These are phyloP conservation scores for Pythium apleroticum DNA, from an alignment of 352 stramenopile genomes.

Conservation along the genomic window DNA sequence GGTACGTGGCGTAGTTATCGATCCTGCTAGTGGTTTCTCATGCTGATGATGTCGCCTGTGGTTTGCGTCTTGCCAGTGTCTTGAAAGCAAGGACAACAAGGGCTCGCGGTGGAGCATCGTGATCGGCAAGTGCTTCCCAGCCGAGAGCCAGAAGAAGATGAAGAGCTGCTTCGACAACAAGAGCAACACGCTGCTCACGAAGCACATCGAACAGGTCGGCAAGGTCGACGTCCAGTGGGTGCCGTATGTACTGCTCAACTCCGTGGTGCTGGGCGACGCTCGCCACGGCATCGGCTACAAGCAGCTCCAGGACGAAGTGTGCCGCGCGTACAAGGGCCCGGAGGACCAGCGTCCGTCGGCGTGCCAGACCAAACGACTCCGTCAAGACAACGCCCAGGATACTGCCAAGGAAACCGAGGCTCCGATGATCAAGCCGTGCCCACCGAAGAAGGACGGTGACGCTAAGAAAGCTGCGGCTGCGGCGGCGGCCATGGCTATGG, in stretches of 20 bases:
- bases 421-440: constrained; percentile 62
- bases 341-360: constrained; percentile 35
- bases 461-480: constrained; percentile 28
- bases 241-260: constrained; percentile 72
- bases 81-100: constrained; percentile 80
- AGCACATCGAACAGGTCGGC: constrained; percentile 53
- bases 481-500: constrained; percentile 21
- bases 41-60: neutral
- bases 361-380: constrained; percentile 68
- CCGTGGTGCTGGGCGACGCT: constrained; percentile 50
- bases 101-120: constrained; percentile 65
- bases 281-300: constrained; percentile 65
- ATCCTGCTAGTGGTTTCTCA: neutral
- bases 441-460: constrained; percentile 58
- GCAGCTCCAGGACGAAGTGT: constrained; percentile 63
- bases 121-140: constrained; percentile 62
- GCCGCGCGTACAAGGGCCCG: constrained; percentile 61
- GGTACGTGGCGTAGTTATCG: constrained; percentile 24
- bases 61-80: constrained; percentile 36
- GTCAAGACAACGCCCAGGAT: constrained; percentile 34
- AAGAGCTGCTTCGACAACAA: constrained; percentile 65
- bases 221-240: constrained; percentile 63
- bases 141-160: constrained; percentile 47
- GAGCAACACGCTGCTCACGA: constrained; percentile 52
- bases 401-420: constrained; percentile 37